Base-by-base conservation (phyloP, 1,284 basidiomycete genomes). In the Trametes polyzona region DNA sequence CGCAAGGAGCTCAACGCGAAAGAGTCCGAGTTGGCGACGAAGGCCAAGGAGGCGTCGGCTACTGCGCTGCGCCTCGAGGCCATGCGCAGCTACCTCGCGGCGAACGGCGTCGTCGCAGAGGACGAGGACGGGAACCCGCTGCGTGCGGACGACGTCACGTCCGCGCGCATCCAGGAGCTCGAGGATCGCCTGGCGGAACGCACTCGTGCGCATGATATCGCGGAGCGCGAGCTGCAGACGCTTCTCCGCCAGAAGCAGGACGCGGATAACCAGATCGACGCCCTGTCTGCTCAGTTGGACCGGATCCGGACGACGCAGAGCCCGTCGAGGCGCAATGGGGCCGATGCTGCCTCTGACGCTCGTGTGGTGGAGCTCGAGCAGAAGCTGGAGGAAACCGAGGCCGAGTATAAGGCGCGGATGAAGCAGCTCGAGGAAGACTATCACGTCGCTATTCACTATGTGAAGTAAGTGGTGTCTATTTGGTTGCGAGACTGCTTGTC, bases 361-460 rank as follows among this genome's bases (percentile, higher is more conserved):
- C 85, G 89, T 35, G 83, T 80, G 35, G 75, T 76, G 47, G 88
- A 88, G 64, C 81, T 84, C 19, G 92, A 93, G 73, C 82, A 81
- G 49, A 90, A 86, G 70, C 79, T 93, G 51, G 86, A 87, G 48
- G 92, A 94, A 70, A 88, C 87, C 30, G 92, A 96, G 71, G 82
- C 81, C 61, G 79, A 76, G 58, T 92, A 93, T 74, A 90, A 88
- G 73, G 79, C 84, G 36, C 83, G 87, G 46, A 81, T 92, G 73
- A 82, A 86, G 67, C 92, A 95, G 69, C 86, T 98, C 73, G 95
- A 98, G 74, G 89, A 93, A 64, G 96, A 98, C 72, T 98, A 98
- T 74, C 92, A 96, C 70, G 83, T 94, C 42, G 94, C 93, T 21
- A 93, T 96, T 59, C 90, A 93, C 67, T 93, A 93, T 73, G 92